Evolutionary conservation across 2,329 filamentous ascomycete species (phyloP).

Genomic region (Aureobasidium musti): DNA sequence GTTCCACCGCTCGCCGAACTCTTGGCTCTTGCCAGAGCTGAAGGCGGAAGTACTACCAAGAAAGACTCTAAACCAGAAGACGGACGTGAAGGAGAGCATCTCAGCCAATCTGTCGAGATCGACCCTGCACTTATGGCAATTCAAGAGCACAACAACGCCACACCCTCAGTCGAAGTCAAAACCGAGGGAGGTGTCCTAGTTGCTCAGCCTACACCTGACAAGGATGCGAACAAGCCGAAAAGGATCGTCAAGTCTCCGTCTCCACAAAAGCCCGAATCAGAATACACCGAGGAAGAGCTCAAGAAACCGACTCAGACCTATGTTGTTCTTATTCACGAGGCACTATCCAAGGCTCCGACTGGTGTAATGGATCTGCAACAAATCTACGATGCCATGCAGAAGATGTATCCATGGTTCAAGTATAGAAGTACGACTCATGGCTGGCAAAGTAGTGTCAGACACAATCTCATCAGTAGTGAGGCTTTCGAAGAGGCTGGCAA

Average conservation of each 20-base stretch:
- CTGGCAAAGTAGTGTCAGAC: constrained; percentile 67
- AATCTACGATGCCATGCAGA: constrained; percentile 65
- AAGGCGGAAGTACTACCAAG: constrained; percentile 33
- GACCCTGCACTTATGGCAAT: constrained; percentile 29
- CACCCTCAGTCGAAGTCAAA: constrained; percentile 19
- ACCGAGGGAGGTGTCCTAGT: constrained; percentile 9
- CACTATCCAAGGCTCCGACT: constrained; percentile 57
- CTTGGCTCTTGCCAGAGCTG: constrained; percentile 40
- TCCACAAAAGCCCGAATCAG: constrained; percentile 63
- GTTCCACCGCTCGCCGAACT: constrained; percentile 38
- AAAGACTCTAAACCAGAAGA: constrained; percentile 33
- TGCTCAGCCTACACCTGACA: constrained; percentile 29
- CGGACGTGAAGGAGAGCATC: constrained; percentile 27
- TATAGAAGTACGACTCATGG: constrained; percentile 61
- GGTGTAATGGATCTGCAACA: constrained; percentile 64
- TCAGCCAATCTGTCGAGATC: constrained; percentile 27
- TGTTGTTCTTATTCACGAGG: constrained; percentile 64
- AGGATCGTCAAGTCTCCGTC: constrained; percentile 60
- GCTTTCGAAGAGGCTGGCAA: constrained; percentile 63
- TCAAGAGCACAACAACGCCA: constrained; percentile 23
- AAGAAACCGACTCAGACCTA: constrained; percentile 67
- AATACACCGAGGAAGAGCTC: constrained; percentile 72
- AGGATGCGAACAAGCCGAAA: constrained; percentile 47
- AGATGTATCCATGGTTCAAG: constrained; percentile 65
- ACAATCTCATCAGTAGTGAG: constrained; percentile 62